These are phyloP conservation scores for Rhizopogon vulgaris DNA, from an alignment of 768 basidiomycete genomes.

Conservation along the genomic window DNA sequence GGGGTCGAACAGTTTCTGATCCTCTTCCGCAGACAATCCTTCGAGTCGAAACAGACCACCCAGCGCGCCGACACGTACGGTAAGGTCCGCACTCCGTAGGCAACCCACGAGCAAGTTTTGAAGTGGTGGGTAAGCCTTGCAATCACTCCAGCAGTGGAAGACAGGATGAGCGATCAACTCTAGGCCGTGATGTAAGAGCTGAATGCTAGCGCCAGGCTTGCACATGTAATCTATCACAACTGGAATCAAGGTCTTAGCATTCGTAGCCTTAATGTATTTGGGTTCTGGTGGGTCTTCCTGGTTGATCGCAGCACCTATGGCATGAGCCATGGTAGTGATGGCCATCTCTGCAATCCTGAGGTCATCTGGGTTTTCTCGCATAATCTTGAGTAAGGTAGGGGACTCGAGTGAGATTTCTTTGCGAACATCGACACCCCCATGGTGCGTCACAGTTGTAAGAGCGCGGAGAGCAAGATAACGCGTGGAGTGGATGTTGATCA, in stretches of 20 bases:
- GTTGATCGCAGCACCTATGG: slow-evolving; percentile 37
- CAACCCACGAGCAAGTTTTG: slow-evolving; percentile 50
- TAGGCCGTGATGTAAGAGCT: slow-evolving; percentile 47
- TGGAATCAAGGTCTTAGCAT: slow-evolving; percentile 39
- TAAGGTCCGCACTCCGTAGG: slow-evolving; percentile 50
- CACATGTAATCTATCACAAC: slow-evolving; percentile 36
- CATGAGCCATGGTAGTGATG: slow-evolving; percentile 48
- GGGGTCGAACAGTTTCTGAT: slow-evolving; percentile 45
- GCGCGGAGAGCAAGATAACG: slow-evolving; percentile 50
- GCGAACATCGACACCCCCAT: slow-evolving; percentile 46
- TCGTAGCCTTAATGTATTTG: slow-evolving; percentile 32
- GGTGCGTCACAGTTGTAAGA: slow-evolving; percentile 54
- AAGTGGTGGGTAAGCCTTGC: slow-evolving; percentile 36
- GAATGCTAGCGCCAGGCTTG: slow-evolving; percentile 35
- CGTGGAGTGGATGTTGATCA: slow-evolving; percentile 41
- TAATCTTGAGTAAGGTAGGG: slow-evolving; percentile 35
- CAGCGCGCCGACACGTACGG: slow-evolving; percentile 44
- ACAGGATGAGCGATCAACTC: slow-evolving; percentile 40
- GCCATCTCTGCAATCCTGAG: slow-evolving; percentile 41
- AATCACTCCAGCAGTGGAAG: slow-evolving; percentile 38
- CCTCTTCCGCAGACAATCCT: slow-evolving; percentile 34
- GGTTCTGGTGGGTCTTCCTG: slow-evolving; percentile 32
- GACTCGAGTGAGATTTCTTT: slow-evolving; percentile 43
- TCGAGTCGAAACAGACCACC: slow-evolving; percentile 50
- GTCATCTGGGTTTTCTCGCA: slow-evolving; percentile 48